phyloP scores from a whole-genome alignment of 352 stramenopile genomes.

The Saprolegnia parasitica region DNA sequence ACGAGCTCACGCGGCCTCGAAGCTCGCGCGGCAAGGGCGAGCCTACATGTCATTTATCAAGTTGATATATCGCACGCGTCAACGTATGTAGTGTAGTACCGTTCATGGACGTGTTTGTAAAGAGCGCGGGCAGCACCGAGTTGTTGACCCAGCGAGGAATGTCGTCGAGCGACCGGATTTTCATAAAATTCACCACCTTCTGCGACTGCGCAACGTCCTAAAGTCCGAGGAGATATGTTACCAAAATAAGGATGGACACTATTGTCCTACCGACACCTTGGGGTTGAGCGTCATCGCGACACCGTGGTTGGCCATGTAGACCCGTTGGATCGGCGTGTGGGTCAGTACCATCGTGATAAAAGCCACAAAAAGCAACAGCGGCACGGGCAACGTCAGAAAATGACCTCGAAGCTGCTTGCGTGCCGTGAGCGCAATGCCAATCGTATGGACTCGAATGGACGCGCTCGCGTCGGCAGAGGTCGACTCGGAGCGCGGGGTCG shows the following conservation, averaged over 20 bases:
- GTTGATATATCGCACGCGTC: neutral
- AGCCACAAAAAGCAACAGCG: neutral
- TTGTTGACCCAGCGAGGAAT: conserved; percentile 10
- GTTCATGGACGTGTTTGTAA: neutral
- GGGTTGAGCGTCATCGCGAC: neutral
- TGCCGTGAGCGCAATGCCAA: too few relatives aligned
- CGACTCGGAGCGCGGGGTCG: too few relatives aligned
- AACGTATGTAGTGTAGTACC: too few relatives aligned
- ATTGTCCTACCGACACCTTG: neutral
- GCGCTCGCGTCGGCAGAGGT: too few relatives aligned
- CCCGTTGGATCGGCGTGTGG: conserved; percentile 5
- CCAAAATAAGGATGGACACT: neutral
- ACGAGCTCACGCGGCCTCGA: conserved; percentile 4
- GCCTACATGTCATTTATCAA: neutral
- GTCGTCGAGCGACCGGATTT: neutral
- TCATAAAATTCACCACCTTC: conserved; percentile 11
- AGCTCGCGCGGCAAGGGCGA: neutral
- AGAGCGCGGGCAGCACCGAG: conserved; percentile 5
- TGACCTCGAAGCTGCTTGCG: neutral
- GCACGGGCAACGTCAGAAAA: neutral
- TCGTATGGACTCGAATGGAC: too few relatives aligned
- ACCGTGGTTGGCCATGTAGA: conserved; percentile 12
- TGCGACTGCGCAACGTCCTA: conserved; percentile 1
- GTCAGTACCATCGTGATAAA: conserved; percentile 16
- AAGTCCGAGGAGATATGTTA: neutral